phyloP scores from a whole-genome alignment of 306 rosid species.

The Benincasa hispida region DNA sequence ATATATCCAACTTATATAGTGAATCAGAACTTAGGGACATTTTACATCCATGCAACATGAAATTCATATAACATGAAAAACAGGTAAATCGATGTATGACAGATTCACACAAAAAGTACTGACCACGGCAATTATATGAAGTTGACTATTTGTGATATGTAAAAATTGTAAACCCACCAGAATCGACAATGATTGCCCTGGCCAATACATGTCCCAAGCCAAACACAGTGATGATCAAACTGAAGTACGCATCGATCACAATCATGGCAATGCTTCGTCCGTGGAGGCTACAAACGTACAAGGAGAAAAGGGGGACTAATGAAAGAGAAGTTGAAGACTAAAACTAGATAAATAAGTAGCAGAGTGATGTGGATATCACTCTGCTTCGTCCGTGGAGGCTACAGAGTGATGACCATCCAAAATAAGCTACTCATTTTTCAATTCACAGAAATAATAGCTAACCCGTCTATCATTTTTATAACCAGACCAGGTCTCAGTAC shows the following conservation, averaged over 20 bases:
- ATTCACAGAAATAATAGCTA: background rate
- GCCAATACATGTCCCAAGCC: constrained; percentile 99
- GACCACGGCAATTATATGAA: background rate
- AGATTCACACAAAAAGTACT: background rate
- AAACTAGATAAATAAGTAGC: background rate
- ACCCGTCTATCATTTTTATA: background rate
- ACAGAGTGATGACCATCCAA: too few relatives aligned
- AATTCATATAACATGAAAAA: background rate
- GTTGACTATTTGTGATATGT: background rate
- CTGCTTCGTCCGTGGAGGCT: too few relatives aligned
- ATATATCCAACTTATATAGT: background rate
- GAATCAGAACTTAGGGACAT: background rate
- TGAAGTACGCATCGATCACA: constrained; percentile 93
- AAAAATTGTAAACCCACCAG: constrained; percentile 58
- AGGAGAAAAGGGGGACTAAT: constrained; percentile 1
- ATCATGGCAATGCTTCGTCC: constrained; percentile 96
- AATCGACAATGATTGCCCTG: constrained; percentile 83
- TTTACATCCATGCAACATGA: background rate
- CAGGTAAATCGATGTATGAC: background rate
- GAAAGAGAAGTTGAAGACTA: background rate
- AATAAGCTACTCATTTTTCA: background rate
- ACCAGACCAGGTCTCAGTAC: background rate
- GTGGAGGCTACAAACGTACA: constrained; percentile 68
- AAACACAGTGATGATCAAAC: constrained; percentile 98
- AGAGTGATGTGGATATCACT: background rate